These are phyloP conservation scores for Eucalyptus leucophloia DNA, from an alignment of 345 rosid species.

Conservation along the genomic window DNA sequence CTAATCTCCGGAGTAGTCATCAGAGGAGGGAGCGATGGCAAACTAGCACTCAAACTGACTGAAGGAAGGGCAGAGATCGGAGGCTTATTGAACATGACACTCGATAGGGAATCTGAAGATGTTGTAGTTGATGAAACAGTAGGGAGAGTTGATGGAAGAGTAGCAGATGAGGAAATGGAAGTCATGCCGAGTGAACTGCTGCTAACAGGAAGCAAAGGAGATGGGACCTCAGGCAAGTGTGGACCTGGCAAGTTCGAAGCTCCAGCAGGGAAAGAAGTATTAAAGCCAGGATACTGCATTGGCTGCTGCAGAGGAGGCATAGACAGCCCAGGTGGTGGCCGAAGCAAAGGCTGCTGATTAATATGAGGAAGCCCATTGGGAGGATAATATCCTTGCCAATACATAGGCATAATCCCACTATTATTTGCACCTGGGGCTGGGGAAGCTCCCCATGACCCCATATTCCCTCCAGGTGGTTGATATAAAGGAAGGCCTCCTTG, in stretches of 20 bases:
- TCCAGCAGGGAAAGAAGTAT: constrained; percentile 35
- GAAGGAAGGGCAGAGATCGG: constrained; percentile 30
- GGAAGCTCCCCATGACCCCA: constrained; percentile 75
- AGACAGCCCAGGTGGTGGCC: constrained; percentile 64
- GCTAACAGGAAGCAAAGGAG: constrained; percentile 25
- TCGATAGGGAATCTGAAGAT: constrained; percentile 47
- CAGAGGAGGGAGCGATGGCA: constrained; percentile 39
- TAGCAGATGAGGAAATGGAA: constrained; percentile 23
- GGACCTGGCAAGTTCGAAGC: constrained; percentile 39
- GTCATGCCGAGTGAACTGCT: constrained; percentile 18
- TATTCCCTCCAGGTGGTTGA: constrained; percentile 67
- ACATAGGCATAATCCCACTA: constrained; percentile 69
- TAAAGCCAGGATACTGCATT: constrained; percentile 64
- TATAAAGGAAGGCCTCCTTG: constrained; percentile 67
- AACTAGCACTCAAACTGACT: constrained; percentile 19
- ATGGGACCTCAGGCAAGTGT: constrained; percentile 34
- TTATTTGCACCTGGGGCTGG: constrained; percentile 55
- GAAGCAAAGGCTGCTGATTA: constrained; percentile 77
- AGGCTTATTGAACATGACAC: constrained; percentile 32
- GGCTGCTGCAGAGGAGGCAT: constrained; percentile 66
- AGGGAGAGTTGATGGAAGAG: constrained; percentile 3
- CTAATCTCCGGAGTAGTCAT: constrained; percentile 35
- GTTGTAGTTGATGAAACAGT: constrained; percentile 16
- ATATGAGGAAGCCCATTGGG: constrained; percentile 74
- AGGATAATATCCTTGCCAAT: constrained; percentile 84